A percentile compares a stretch with the other conserved stretches of the same genome.
Conservation (phyloP, 495 filamentous ascomycete genomes). For the Daldinia loculata region DNA sequence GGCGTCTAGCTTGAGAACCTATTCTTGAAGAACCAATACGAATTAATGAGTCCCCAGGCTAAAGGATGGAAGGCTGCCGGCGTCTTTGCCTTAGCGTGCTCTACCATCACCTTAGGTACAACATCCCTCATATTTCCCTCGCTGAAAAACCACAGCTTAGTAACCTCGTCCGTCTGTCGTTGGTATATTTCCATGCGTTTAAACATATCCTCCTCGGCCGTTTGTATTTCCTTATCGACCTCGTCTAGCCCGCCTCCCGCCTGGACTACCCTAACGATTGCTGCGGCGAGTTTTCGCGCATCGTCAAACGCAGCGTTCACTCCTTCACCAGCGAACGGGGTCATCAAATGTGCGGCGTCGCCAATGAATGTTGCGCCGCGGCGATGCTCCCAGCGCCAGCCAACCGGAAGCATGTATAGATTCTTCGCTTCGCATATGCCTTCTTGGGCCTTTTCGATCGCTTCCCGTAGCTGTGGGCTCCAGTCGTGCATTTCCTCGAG, state of each 20-base stretch:
- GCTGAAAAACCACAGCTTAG: slow-evolving; percentile 45
- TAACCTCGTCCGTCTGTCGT: slow-evolving; percentile 44
- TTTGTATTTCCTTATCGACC: slow-evolving; percentile 44
- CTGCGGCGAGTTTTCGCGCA: slow-evolving; percentile 61
- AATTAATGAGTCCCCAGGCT: slow-evolving; percentile 24
- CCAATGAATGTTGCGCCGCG: slow-evolving; percentile 64
- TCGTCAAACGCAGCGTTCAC: slow-evolving; percentile 68
- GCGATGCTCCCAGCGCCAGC: slow-evolving; percentile 58
- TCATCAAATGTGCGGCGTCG: slow-evolving; percentile 71
- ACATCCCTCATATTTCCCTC: slow-evolving; percentile 31
- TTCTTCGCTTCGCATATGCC: slow-evolving; percentile 42
- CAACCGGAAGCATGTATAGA: slow-evolving; percentile 64
- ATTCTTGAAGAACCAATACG: slow-evolving; percentile 21
- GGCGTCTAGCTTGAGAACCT: slow-evolving; percentile 1
- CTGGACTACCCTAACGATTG: slow-evolving; percentile 42
- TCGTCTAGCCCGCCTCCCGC: slow-evolving; percentile 30
- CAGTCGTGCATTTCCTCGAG: slow-evolving; percentile 44
- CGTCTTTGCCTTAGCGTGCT: slow-evolving; percentile 21
- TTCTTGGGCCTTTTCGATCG: slow-evolving; percentile 33
- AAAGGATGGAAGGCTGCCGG: slow-evolving; percentile 22
- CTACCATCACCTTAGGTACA: slow-evolving; percentile 26
- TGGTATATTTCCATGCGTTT: slow-evolving; percentile 45
- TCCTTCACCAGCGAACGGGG: slow-evolving; percentile 68
- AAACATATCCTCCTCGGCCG: slow-evolving; percentile 50
- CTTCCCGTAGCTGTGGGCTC: slow-evolving; percentile 42